These are phyloP conservation scores for Podospora tetraspora DNA, from an alignment of 495 filamentous ascomycete genomes.

Conservation along the genomic window DNA sequence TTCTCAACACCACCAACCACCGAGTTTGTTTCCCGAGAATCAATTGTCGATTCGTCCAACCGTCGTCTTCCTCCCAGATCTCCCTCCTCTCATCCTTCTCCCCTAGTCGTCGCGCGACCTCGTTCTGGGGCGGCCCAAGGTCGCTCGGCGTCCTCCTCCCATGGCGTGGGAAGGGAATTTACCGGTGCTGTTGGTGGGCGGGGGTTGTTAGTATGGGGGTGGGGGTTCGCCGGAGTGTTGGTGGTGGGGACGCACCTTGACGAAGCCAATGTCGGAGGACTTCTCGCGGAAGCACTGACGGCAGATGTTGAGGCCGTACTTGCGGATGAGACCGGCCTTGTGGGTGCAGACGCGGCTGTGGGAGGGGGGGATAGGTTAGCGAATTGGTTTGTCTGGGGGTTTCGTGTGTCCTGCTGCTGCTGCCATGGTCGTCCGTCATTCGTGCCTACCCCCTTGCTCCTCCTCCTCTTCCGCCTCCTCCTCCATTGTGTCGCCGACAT, in stretches of 20 bases:
- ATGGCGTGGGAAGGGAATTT: slow-evolving; percentile 14
- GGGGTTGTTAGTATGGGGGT: slow-evolving; percentile 6
- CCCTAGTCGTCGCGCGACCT: not conserved
- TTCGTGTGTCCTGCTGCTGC: not conserved
- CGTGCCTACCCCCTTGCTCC: not conserved
- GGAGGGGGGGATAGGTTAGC: slow-evolving; percentile 17
- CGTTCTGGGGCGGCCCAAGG: not conserved
- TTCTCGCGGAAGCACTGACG: slow-evolving; percentile 99
- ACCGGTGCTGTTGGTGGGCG: slow-evolving; percentile 26
- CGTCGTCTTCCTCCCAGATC: not conserved
- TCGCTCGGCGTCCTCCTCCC: not conserved
- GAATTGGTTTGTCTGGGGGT: not conserved
- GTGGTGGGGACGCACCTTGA: slow-evolving; percentile 66
- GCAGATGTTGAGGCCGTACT: slow-evolving; percentile 99
- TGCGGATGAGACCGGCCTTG: slow-evolving; percentile 93
- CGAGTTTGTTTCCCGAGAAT: not conserved
- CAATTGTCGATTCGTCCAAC: not conserved
- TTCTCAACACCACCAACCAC: not conserved
- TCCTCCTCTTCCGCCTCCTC: slow-evolving; percentile 5
- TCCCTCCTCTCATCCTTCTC: not conserved
- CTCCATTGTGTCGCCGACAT: not conserved
- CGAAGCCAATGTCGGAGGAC: slow-evolving; percentile 89
- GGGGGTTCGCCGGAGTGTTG: not conserved
- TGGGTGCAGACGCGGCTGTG: slow-evolving; percentile 90
- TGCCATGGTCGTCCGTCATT: not conserved